Percentiles rank a stretch among this genome's conserved stretches.
Evolutionary conservation across 139 green algal species (phyloP).

Genomic region (Diplosphaera chodatii): DNA sequence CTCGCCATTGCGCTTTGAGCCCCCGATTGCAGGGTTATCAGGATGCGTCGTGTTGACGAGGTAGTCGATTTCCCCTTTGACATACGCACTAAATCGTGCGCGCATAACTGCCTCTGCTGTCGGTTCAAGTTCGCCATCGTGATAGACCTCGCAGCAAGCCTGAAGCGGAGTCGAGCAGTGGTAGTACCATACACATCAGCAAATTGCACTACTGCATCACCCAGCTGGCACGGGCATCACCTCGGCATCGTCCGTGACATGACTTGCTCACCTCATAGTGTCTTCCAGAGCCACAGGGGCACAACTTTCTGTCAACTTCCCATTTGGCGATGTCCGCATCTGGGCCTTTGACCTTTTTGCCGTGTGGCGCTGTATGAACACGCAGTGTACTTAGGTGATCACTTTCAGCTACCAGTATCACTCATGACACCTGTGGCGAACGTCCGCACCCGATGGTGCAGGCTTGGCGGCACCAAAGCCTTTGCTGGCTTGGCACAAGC

Average conservation of each 20-base stretch:
- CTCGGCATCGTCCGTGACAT: too few relatives aligned
- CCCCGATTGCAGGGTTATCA: constrained; percentile 20
- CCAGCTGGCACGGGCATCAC: too few relatives aligned
- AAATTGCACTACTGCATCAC: too few relatives aligned
- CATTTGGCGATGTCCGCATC: background rate
- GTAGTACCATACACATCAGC: too few relatives aligned
- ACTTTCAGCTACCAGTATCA: too few relatives aligned
- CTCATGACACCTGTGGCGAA: too few relatives aligned
- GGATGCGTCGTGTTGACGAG: constrained; percentile 35
- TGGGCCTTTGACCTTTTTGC: background rate
- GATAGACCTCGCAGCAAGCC: constrained; percentile 30
- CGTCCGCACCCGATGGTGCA: too few relatives aligned
- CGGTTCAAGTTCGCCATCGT: constrained; percentile 6
- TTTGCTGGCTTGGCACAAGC: too few relatives aligned
- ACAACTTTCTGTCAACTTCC: constrained; percentile 6
- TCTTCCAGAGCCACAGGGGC: constrained; percentile 20
- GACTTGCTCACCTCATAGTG: constrained; percentile 8
- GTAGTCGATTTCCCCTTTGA: constrained; percentile 28
- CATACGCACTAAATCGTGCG: constrained; percentile 22
- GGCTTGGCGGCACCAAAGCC: too few relatives aligned
- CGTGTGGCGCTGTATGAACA: too few relatives aligned
- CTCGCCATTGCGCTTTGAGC: background rate
- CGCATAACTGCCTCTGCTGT: constrained; percentile 36
- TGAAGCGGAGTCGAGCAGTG: too few relatives aligned
- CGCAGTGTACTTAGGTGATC: too few relatives aligned